phyloP scores from a whole-genome alignment of 306 rosid species.

The Sicyos baderoa region DNA sequence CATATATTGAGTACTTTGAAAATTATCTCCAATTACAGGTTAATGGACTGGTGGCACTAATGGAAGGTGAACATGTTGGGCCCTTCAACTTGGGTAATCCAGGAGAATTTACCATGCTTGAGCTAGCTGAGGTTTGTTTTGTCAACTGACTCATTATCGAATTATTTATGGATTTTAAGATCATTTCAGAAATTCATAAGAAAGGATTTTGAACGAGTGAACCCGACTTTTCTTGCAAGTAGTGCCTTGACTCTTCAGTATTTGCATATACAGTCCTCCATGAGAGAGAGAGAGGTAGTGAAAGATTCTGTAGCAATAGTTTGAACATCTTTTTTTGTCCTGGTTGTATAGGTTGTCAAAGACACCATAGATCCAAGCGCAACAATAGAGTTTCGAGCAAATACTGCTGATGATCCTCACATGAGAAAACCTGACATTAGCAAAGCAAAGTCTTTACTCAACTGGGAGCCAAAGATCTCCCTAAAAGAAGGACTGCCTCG shows the following conservation, averaged over 20 bases:
- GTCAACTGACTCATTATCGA: not conserved
- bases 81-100: conserved; percentile 97
- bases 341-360: conserved; percentile 62
- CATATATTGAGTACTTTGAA: not conserved
- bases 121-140: conserved; percentile 76
- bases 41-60: conserved; percentile 70
- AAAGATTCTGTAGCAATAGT: not conserved
- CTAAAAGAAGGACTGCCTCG: conserved; percentile 89
- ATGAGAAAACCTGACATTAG: conserved; percentile 95
- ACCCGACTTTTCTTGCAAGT: not conserved
- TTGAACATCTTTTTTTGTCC: not conserved
- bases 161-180: not conserved
- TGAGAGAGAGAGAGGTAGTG: not conserved
- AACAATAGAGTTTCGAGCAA: conserved; percentile 71
- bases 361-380: conserved; percentile 91
- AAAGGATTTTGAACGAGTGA: not conserved
- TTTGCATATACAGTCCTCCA: not conserved
- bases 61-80: conserved; percentile 92
- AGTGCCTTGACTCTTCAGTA: no score
- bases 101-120: conserved; percentile 94
- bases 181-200: not conserved
- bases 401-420: conserved; percentile 97
- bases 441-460: conserved; percentile 85
- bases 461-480: conserved; percentile 84
- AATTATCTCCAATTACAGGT: conserved; percentile 41